These are phyloP conservation scores for Heimioporus punctisporus DNA, from an alignment of 1,284 basidiomycete species.

Conservation along the genomic window DNA sequence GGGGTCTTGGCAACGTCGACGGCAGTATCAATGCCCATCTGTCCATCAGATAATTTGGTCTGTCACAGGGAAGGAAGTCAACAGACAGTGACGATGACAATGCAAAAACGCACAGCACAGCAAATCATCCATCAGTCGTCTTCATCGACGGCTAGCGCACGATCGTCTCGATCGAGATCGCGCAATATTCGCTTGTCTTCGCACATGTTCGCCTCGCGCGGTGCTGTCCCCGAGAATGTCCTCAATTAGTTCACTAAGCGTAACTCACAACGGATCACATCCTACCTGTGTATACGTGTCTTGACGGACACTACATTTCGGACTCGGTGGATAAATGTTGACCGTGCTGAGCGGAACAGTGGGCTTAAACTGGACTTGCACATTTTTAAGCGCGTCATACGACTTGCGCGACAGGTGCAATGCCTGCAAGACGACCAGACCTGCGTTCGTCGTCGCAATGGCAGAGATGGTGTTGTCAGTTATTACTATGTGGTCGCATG, in stretches of 20 bases:
- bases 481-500: too few relatives aligned
- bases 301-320: slow-evolving; percentile 84
- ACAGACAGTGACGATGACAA: neutral
- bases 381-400: slow-evolving; percentile 63
- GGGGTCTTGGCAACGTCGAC: slow-evolving; percentile 58
- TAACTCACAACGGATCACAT: slow-evolving; percentile 69
- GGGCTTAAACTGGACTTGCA: slow-evolving; percentile 78
- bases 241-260: slow-evolving; percentile 73
- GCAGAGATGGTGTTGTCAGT: slow-evolving; percentile 99
- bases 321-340: slow-evolving; percentile 66
- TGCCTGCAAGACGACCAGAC: slow-evolving; percentile 92
- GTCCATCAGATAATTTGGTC: slow-evolving; percentile 53
- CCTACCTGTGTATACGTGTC: slow-evolving; percentile 88
- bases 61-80: slow-evolving; percentile 21
- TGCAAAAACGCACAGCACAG: slow-evolving; percentile 59
- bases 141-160: slow-evolving; percentile 75
- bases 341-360: slow-evolving; percentile 74
- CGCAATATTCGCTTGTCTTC: slow-evolving; percentile 84
- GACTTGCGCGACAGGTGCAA: slow-evolving; percentile 78
- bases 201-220: slow-evolving; percentile 78
- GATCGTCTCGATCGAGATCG: slow-evolving; percentile 92
- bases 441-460: slow-evolving; percentile 99
- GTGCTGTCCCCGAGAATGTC: slow-evolving; percentile 59
- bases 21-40: slow-evolving; percentile 61
- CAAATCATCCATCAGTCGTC: slow-evolving; percentile 76